Evolutionary conservation across 2,329 filamentous ascomycete genomes (phyloP).

Genomic region (Zymoseptoria ardabiliae): DNA sequence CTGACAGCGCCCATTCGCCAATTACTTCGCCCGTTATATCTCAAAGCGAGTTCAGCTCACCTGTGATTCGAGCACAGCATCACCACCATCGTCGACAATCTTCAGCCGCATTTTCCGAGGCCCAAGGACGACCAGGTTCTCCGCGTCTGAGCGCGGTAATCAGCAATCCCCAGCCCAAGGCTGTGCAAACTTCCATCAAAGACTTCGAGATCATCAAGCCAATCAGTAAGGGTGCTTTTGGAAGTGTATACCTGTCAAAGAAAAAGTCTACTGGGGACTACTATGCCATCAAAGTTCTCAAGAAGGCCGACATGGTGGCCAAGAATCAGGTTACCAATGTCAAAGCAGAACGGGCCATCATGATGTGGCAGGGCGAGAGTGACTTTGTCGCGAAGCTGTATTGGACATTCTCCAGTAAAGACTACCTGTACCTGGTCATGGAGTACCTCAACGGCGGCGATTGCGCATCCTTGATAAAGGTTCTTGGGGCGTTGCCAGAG

Average conservation of each 20-base stretch:
- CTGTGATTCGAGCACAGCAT: constrained; percentile 50
- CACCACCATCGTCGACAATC: constrained; percentile 79
- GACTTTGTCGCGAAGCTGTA: constrained; percentile 98
- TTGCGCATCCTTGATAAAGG: constrained; percentile 92
- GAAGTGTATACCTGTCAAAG: constrained; percentile 94
- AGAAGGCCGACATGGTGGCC: constrained; percentile 99
- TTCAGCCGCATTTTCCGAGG: constrained; percentile 72
- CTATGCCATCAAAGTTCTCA: constrained; percentile 95
- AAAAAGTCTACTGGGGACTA: constrained; percentile 98
- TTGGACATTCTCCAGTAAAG: constrained; percentile 99
- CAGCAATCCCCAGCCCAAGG: constrained; percentile 74
- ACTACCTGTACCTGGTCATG: constrained; percentile 98
- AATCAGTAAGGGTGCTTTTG: constrained; percentile 97
- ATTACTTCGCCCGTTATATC: constrained; percentile 83
- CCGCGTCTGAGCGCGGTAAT: constrained; percentile 71
- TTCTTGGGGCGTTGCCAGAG: constrained; percentile 83
- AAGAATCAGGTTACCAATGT: constrained; percentile 99
- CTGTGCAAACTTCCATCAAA: constrained; percentile 91
- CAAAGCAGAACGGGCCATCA: constrained; percentile 95
- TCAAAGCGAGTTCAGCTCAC: constrained; percentile 73
- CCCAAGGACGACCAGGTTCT: constrained; percentile 61
- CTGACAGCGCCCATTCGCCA: constrained; percentile 69
- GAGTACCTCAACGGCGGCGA: constrained; percentile 97
- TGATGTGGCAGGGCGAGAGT: constrained; percentile 99
- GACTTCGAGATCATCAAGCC: constrained; percentile 99